Evolutionary conservation across 139 green algal genomes (phyloP), one percentile per base, ranked within the genome.

Genomic region (Chlorella vulgaris): DNA sequence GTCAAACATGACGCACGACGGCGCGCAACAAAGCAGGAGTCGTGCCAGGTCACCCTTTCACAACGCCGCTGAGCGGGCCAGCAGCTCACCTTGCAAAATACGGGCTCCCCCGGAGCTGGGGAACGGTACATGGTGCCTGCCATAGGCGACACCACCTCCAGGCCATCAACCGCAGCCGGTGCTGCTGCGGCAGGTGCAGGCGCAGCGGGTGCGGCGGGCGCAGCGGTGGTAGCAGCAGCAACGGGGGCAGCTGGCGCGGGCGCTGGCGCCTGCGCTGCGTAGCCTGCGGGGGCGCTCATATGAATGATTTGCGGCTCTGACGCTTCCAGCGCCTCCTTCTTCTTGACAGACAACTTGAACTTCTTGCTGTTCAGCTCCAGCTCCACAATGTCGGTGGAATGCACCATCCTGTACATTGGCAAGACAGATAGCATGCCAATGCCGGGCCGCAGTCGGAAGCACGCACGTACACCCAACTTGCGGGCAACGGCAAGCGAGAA

Each of bases 351-450:
- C 58, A 99, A 87, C 82, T 91, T 94, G 89, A 98, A 98, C 28
- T 88, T 83, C 85, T 97, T 98, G 88, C 92, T 93, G 84, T 97
- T 97, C 18, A 98, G 81, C 84, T 97, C 92, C 58, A 99, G 88
- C 88, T 99, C 96, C 28, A 99, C 94, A 71, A 99, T 98, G 84
- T 99, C 96, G 22, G 94, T 96, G 43, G 93, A 89, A 81, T 99
- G 86, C 40, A 99, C 95, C 88, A 97, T 94, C 85, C 95, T 98
- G 88, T 74, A 29, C n/a, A n/a, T 1, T 4, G 33, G 66, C 13
- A 65, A 31, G 38, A n/a, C n/a, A n/a, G n/a, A n/a, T n/a, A n/a
- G n/a, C n/a, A n/a, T n/a, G n/a, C n/a, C n/a, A n/a, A n/a, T n/a
- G n/a, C n/a, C n/a, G n/a, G n/a, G n/a, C n/a, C n/a, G n/a, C n/a